Evolutionary conservation across 1,284 basidiomycete genomes (phyloP).

Genomic region (Entoloma clypeatum): DNA sequence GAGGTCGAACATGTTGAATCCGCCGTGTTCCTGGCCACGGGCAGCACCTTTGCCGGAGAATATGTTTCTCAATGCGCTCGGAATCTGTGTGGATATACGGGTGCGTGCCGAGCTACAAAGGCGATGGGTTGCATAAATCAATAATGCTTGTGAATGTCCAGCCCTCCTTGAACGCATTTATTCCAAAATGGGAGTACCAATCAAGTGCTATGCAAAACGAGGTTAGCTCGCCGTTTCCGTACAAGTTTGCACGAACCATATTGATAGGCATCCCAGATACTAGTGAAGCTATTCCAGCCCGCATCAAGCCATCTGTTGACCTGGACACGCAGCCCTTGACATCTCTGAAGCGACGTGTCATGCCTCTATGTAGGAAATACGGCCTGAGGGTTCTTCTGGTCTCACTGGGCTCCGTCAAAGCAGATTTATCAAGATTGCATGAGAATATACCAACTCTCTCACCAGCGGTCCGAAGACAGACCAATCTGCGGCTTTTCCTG

Average conservation of each 20-base stretch:
- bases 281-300: too few relatives aligned
- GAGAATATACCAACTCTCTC: neutral
- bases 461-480: neutral
- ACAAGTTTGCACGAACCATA: neutral
- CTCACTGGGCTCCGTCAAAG: too few relatives aligned
- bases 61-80: neutral
- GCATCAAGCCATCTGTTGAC: too few relatives aligned
- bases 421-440: too few relatives aligned
- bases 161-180: neutral
- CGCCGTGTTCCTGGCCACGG: neutral
- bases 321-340: too few relatives aligned
- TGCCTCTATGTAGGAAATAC: too few relatives aligned
- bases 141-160: neutral
- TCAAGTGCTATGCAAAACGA: neutral
- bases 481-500: too few relatives aligned
- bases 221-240: neutral
- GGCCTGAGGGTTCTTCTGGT: too few relatives aligned
- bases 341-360: too few relatives aligned
- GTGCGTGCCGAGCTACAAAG: too few relatives aligned
- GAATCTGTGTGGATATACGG: neutral
- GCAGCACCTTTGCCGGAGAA: neutral
- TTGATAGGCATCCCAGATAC: too few relatives aligned
- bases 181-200: neutral
- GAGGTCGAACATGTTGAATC: neutral
- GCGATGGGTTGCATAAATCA: too few relatives aligned